Conservation (phyloP, 2,329 filamentous ascomycete genomes). For the Pyricularia pennisetigena region DNA sequence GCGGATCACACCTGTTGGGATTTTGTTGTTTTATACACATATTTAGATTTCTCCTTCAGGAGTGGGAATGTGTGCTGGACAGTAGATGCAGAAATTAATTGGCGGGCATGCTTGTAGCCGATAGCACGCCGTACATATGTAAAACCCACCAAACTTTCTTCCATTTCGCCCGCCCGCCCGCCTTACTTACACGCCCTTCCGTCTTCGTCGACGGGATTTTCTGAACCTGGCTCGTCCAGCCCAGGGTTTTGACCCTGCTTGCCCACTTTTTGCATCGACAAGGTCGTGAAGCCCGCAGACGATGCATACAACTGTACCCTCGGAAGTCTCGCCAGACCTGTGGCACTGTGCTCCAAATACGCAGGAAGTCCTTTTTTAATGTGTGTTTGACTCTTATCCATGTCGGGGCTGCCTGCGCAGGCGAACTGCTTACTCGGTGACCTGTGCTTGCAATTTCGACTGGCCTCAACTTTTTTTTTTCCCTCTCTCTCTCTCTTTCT, state of each 20-base stretch:
- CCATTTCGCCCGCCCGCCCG: neutral
- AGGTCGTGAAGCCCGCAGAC: neutral
- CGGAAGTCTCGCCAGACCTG: too few relatives aligned
- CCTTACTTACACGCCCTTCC: neutral
- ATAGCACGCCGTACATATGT: neutral
- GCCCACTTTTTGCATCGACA: neutral
- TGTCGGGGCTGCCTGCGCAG: neutral
- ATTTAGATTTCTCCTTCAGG: too few relatives aligned
- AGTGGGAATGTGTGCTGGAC: too few relatives aligned
- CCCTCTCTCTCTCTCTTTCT: neutral
- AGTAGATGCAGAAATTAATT: neutral
- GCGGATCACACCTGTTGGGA: neutral
- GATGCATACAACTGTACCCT: neutral
- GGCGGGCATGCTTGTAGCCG: neutral
- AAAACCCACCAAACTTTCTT: neutral
- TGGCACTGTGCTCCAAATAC: neutral
- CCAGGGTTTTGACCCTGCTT: neutral
- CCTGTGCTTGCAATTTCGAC: neutral
- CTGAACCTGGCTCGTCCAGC: neutral
- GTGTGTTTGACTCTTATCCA: neutral
- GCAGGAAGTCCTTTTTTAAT: neutral
- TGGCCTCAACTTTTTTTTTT: neutral
- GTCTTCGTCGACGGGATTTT: neutral
- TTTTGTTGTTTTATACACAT: too few relatives aligned
- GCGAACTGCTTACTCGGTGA: neutral